Evolutionary conservation across 1,284 basidiomycete species (phyloP).

Genomic region (Ceratobasidium papillatum): DNA sequence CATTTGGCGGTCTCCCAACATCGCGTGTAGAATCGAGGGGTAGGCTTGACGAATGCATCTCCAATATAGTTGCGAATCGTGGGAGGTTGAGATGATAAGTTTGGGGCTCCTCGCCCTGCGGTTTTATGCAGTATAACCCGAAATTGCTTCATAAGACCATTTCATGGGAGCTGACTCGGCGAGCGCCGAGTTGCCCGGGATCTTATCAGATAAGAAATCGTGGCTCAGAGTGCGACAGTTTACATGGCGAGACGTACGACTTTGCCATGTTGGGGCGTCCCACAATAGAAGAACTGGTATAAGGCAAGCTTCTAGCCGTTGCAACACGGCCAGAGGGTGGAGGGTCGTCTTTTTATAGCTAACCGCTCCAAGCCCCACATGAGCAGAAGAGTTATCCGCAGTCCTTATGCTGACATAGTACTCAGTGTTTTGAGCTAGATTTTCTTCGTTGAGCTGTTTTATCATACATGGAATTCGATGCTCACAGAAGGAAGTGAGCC

Average conservation of each 20-base stretch:
- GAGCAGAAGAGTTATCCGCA: no score
- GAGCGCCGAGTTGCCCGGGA: not conserved
- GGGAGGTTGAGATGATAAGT: not conserved
- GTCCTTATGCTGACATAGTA: no score
- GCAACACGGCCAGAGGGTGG: not conserved
- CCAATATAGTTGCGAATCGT: not conserved
- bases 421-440: no score
- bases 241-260: not conserved
- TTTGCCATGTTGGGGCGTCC: not conserved
- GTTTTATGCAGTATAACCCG: no score
- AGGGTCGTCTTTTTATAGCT: not conserved
- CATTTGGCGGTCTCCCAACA: not conserved
- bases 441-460: no score
- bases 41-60: not conserved
- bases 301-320: not conserved
- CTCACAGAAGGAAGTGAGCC: no score
- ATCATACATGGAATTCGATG: no score
- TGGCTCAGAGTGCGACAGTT: not conserved
- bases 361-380: no score
- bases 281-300: not conserved
- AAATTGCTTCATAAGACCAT: not conserved
- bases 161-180: not conserved
- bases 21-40: not conserved
- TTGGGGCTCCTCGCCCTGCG: not conserved
- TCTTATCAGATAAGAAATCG: constrained; percentile 10